These are phyloP conservation scores for Ciborinia camelliae DNA, from an alignment of 2,329 filamentous ascomycete species.

Conservation along the genomic window DNA sequence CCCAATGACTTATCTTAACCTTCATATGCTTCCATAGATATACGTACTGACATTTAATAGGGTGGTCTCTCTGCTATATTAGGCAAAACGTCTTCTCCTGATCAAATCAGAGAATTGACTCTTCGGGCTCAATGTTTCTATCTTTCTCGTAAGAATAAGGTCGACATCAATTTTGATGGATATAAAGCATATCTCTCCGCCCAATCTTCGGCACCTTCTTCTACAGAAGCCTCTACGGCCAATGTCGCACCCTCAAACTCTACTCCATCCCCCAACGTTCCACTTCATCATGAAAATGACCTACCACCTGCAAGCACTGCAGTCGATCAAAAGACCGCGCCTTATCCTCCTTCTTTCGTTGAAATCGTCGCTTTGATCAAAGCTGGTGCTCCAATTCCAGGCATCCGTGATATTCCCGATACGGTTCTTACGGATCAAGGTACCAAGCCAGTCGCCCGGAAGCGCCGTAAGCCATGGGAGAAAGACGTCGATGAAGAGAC, in stretches of 20 bases:
- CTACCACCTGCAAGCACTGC: slow-evolving; percentile 14
- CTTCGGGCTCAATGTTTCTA: slow-evolving; percentile 69
- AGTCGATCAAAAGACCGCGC: slow-evolving; percentile 48
- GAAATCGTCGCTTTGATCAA: slow-evolving; percentile 84
- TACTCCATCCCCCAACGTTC: background rate
- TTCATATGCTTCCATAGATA: no score
- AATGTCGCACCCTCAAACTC: background rate
- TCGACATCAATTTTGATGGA: slow-evolving; percentile 59
- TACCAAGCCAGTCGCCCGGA: slow-evolving; percentile 37
- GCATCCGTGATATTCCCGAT: slow-evolving; percentile 81
- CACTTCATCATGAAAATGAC: slow-evolving; percentile 17
- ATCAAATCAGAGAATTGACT: slow-evolving; percentile 55
- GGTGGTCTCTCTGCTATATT: slow-evolving; percentile 63
- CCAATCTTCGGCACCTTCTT: slow-evolving; percentile 20
- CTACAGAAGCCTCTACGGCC: slow-evolving; percentile 13
- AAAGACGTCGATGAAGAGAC: slow-evolving; percentile 44
- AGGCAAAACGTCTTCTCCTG: slow-evolving; percentile 52
- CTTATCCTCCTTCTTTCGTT: slow-evolving; percentile 79
- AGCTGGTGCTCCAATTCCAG: slow-evolving; percentile 76
- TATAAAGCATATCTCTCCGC: slow-evolving; percentile 61
- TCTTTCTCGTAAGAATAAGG: slow-evolving; percentile 48
- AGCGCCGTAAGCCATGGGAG: slow-evolving; percentile 74
- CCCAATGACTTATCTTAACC: background rate
- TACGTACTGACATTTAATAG: slow-evolving; percentile 35
- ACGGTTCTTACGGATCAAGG: slow-evolving; percentile 71